Conservation (phyloP, 2,329 filamentous ascomycete species). For the Diaporthe citrichinensis region DNA sequence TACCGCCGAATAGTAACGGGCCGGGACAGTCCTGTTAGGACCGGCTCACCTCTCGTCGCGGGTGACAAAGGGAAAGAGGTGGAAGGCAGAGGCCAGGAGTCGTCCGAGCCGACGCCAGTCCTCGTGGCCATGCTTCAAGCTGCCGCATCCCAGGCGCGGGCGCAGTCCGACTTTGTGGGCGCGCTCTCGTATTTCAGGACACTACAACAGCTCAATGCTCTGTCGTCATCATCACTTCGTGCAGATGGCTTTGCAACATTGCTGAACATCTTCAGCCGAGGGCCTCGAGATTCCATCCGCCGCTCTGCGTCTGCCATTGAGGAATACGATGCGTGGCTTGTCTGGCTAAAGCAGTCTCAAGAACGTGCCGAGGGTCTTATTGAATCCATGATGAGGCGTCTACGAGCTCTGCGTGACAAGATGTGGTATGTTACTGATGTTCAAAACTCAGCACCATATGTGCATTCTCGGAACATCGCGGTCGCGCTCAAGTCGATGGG, state of each 20-base stretch:
- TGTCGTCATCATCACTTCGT: conserved; percentile 73
- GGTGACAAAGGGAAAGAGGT: conserved; percentile 50
- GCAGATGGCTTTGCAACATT: conserved; percentile 79
- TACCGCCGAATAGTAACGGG: conserved; percentile 56
- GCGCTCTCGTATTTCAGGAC: conserved; percentile 90
- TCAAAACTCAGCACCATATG: conserved; percentile 88
- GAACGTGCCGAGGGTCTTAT: conserved; percentile 82
- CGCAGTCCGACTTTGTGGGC: conserved; percentile 85
- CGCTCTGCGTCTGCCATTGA: conserved; percentile 80
- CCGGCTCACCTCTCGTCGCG: conserved; percentile 29
- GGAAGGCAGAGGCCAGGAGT: conserved; percentile 51
- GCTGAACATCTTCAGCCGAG: conserved; percentile 80
- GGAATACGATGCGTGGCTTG: conserved; percentile 85
- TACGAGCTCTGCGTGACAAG: conserved; percentile 88
- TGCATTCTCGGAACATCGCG: conserved; percentile 88
- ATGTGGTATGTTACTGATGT: conserved; percentile 99
- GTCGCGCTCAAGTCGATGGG: conserved; percentile 94
- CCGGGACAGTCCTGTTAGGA: conserved; percentile 47
- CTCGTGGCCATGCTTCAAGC: conserved; percentile 82
- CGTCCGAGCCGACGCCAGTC: conserved; percentile 63
- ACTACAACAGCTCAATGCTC: conserved; percentile 77
- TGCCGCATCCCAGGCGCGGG: conserved; percentile 82
- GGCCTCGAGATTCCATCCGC: conserved; percentile 77
- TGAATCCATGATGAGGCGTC: conserved; percentile 79
- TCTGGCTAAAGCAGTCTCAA: conserved; percentile 86